Base-by-base conservation (phyloP, 129 eudicot genomes). In the Lonicera japonica region DNA sequence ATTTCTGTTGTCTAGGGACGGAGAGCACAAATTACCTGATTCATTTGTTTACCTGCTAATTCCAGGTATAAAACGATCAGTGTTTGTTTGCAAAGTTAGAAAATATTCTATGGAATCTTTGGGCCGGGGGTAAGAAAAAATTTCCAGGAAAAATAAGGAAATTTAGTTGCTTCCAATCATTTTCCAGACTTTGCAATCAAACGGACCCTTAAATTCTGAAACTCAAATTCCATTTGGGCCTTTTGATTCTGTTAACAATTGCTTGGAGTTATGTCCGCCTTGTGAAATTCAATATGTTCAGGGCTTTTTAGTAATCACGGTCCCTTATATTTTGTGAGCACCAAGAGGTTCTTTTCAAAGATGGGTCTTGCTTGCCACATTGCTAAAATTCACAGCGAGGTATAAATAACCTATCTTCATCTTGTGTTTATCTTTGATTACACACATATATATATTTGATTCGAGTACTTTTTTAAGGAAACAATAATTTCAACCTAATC, bases 361-460 rank as follows among this genome's bases (percentile, higher is more conserved):
- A 91, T 87, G 98, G 96, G 98, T 51, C 83, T 91, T 39, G 96
- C 95, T 66, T 91, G 98, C 82, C 98, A 91, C 56, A 87, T 87
- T 57, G 98, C 98, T 50, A 91, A 91, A 76, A 84, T 91, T 66
- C 96, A 91, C 57, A 91, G 98, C 64, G 98, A 91, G 96, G 98
- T 91, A 87, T 45, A n/a, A 11, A 13, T 4, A 19, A 2, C 36
- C 36, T 29, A 29, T 29, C 36, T 29, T 29, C 36, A 2, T 29
- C 4, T 29, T 29, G 36, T 29, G 36, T 1, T 29, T 29, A 29
- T 29, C 36, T 29, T 29, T 29, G 36, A 29, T 29, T 29, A 29
- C 36, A 29, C 6, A 29, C 36, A 29, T 29, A 29, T 29, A 29
- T 29, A 29, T 29, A 29, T 29, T n/a, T n/a, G n/a, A n/a, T n/a